Base-by-base conservation (phyloP, 2,329 filamentous ascomycete species). In the Basipetospora chlamydospora region DNA sequence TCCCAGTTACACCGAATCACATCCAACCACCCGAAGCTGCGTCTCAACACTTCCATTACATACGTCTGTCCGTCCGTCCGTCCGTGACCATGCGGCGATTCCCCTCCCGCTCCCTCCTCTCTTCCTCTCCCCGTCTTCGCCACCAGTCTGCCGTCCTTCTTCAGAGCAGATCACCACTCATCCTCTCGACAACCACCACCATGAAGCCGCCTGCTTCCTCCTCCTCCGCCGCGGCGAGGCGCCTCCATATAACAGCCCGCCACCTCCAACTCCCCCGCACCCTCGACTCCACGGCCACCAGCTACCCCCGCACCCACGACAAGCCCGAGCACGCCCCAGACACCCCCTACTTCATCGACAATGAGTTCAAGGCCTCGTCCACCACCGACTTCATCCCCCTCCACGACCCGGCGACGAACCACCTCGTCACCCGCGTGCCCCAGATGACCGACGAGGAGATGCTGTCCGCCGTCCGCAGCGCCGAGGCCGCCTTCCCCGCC, bases 331-430 rank as follows among this genome's bases (percentile, higher is more conserved):
- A 71, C 41, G 75, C 80, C 26, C 59, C 69, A 47, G 73, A 87
- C 54, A 88, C 83, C 11, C 79, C 76, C 20, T 86, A 81, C 64
- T 90, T 90, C 56, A 54, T 90, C 47, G 72, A 90, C 66, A 90
- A 90, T 61, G 61, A 80, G 55, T 86, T 88, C 53, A 61, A 77
- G 38, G 59, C 68, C 34, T 87, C 81, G 13, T 59, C 67, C 49
- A 66, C 82, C 20, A 68, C 73, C 41, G 64, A 78, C 60, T 85
- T 77, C 67, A 85, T 88, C 54, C 80, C 86, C 49, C 63, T 90
- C 44, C 65, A 82, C 58, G 83, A 90, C 58, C 83, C 83, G 15
- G 82, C 83, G 33, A 88, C 83, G 48, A 88, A 87, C 64, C 81
- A 86, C 59, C 70, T 88, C 45, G 77, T 90, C 43, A 88, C 83